Evolutionary conservation across 306 rosid genomes (phyloP).

Genomic region (Malus asiatica): DNA sequence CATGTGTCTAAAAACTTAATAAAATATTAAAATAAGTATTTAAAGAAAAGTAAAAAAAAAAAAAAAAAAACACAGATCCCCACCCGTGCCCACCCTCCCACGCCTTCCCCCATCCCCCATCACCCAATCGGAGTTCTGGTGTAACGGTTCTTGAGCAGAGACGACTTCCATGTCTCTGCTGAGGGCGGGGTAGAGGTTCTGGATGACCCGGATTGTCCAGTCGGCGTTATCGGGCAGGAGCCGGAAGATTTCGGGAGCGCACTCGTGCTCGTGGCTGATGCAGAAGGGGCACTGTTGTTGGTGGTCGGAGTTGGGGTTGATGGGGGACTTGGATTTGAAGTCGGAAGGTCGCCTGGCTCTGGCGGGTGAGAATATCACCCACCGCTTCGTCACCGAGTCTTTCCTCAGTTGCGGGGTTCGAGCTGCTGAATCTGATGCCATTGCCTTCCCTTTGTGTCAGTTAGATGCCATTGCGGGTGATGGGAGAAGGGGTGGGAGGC

Average conservation of each 20-base stretch:
- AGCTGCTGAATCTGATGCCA: neutral
- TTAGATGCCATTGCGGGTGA: no score
- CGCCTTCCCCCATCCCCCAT: no score
- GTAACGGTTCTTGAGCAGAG: neutral
- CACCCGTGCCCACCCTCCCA: no score
- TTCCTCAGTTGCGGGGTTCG: conserved; percentile 42
- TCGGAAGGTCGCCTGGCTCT: conserved; percentile 68
- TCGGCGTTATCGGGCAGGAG: conserved; percentile 40
- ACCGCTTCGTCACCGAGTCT: conserved; percentile 49
- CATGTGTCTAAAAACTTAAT: no score
- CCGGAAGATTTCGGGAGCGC: conserved; percentile 83
- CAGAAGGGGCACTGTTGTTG: conserved; percentile 59
- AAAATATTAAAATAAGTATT: no score
- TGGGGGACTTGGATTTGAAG: conserved; percentile 61
- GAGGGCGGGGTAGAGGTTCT: conserved; percentile 79
- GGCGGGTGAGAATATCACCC: conserved; percentile 77
- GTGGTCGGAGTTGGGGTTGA: conserved; percentile 19
- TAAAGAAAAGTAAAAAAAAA: no score
- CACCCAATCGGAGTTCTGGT: neutral
- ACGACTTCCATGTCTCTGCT: conserved; percentile 15
- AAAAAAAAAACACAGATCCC: no score
- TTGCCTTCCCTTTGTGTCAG: neutral
- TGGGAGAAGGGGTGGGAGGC: no score
- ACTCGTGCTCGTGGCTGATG: conserved; percentile 61
- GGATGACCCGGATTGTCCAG: conserved; percentile 68